Conservation (phyloP, 2,329 filamentous ascomycete genomes). For the Talaromyces amestolkiae region DNA sequence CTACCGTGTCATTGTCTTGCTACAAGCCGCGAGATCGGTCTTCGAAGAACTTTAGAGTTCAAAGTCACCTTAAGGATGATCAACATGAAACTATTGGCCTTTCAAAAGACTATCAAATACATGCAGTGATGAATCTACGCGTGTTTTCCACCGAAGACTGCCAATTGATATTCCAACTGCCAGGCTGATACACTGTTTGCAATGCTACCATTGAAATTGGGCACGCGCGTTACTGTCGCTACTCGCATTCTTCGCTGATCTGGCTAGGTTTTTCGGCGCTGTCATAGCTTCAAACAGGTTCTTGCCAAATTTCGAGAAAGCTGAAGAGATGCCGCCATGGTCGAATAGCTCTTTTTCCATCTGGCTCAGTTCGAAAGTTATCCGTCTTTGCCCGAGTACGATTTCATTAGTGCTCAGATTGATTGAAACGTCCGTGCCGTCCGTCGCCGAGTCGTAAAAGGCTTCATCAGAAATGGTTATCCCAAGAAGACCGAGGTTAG, state of each 20-base stretch:
- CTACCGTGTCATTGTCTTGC: not conserved
- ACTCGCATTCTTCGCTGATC: not conserved
- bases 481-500: constrained; percentile 46
- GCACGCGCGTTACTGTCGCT: not conserved
- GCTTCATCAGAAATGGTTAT: constrained; percentile 40
- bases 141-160: not conserved
- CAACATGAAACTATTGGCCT: not conserved
- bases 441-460: constrained; percentile 39
- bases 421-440: constrained; percentile 39
- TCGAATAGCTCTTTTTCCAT: constrained; percentile 43
- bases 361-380: constrained; percentile 38
- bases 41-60: not conserved
- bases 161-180: not conserved
- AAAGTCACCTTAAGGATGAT: not conserved
- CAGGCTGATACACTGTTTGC: not conserved
- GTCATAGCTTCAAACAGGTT: constrained; percentile 31
- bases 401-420: constrained; percentile 28
- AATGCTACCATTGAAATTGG: constrained; percentile 13
- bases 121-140: not conserved
- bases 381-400: constrained; percentile 25
- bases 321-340: constrained; percentile 40
- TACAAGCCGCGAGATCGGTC: not conserved
- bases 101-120: not conserved
- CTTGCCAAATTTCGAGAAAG: constrained; percentile 42
- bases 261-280: constrained; percentile 15